Evolutionary conservation across 176 grass and related monocot species (phyloP).

Genomic region (Oryza meyeriana): DNA sequence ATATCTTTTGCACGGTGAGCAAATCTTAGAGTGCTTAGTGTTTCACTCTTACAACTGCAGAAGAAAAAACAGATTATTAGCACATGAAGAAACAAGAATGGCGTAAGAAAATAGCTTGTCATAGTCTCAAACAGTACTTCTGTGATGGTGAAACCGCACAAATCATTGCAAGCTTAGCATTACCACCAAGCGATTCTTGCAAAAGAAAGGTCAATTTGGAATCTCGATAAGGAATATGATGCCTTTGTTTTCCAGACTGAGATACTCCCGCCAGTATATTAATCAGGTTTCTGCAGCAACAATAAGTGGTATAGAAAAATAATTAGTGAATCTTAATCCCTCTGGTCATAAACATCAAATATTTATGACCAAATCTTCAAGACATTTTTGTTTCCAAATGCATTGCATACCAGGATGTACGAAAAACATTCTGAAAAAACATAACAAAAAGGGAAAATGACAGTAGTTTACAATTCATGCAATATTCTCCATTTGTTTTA

Average conservation of each 20-base stretch:
- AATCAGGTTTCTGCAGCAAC: slow-evolving; percentile 55
- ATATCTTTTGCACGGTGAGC: slow-evolving; percentile 64
- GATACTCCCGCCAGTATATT: slow-evolving; percentile 64
- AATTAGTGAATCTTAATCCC: background rate
- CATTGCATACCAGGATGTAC: background rate
- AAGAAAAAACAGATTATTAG: background rate
- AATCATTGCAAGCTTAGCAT: slow-evolving; percentile 69
- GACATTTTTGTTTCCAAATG: background rate
- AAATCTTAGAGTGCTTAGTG: slow-evolving; percentile 66
- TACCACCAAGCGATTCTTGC: slow-evolving; percentile 76
- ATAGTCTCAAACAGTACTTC: slow-evolving; percentile 31
- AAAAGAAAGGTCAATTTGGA: slow-evolving; percentile 66
- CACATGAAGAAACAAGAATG: background rate
- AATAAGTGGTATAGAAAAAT: background rate
- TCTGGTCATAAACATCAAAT: background rate
- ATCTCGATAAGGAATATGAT: slow-evolving; percentile 71
- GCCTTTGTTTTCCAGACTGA: slow-evolving; percentile 62
- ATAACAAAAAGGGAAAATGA: too few relatives aligned
- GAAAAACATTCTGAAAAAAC: background rate
- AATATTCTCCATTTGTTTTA: too few relatives aligned
- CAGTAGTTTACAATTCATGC: too few relatives aligned
- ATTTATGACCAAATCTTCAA: background rate
- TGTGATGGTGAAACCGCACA: slow-evolving; percentile 62
- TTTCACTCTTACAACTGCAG: slow-evolving; percentile 61
- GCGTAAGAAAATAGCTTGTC: background rate